phyloP scores from a whole-genome alignment of 371 early-diverging fungal genomes.

The Mortierella sp. region DNA sequence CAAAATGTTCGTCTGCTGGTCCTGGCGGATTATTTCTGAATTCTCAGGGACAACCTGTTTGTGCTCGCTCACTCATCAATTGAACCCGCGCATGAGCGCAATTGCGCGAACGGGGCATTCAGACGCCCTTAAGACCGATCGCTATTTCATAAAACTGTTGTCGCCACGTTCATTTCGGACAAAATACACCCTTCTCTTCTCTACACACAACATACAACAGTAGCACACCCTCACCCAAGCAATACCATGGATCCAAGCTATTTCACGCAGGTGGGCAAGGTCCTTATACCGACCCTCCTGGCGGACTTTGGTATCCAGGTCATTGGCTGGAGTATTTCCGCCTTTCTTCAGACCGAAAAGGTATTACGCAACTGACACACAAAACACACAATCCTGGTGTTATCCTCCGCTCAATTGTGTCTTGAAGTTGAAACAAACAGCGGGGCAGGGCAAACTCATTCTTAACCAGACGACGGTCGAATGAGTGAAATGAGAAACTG shows the following conservation, averaged over 20 bases:
- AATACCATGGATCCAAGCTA: slow-evolving; percentile 5
- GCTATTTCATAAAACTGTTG: too few species aligned
- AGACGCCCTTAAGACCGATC: too few species aligned
- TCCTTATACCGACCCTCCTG: slow-evolving; percentile 16
- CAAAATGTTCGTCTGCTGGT: too few species aligned
- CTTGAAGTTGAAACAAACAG: not conserved
- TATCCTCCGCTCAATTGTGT: not conserved
- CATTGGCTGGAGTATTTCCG: slow-evolving; percentile 22
- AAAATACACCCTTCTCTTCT: not conserved
- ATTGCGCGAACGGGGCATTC: too few species aligned
- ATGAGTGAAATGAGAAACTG: not conserved
- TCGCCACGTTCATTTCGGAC: too few species aligned
- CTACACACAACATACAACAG: not conserved
- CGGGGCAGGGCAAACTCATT: not conserved
- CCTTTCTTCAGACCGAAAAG: slow-evolving; percentile 50
- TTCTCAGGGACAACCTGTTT: too few species aligned
- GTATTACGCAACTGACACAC: slow-evolving; percentile 3
- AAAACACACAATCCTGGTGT: not conserved
- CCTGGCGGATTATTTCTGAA: too few species aligned
- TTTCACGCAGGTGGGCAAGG: slow-evolving; percentile 3
- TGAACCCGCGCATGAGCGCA: too few species aligned
- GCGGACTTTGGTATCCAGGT: slow-evolving; percentile 38
- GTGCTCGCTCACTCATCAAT: too few species aligned
- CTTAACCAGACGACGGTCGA: not conserved
- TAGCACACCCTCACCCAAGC: not conserved